Conservation (phyloP, 1,284 basidiomycete genomes). For the Ceratobasidium sp. region DNA sequence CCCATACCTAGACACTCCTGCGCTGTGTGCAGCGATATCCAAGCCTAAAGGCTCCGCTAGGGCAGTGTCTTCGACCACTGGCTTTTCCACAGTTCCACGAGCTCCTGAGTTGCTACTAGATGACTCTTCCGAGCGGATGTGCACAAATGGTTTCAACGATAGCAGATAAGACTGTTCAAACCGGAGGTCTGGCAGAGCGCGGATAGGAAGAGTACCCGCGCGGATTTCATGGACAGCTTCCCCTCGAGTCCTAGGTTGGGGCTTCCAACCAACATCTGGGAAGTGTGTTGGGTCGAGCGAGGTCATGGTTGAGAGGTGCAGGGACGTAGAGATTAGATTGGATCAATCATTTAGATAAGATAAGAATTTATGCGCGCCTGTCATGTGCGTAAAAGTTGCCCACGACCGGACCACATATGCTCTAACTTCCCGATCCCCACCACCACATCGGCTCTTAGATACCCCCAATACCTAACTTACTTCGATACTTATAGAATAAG, state of each 20-base stretch:
- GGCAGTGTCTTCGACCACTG: conserved; percentile 23
- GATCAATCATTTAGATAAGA: conserved; percentile 30
- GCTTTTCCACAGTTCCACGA: conserved; percentile 32
- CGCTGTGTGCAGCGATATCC: conserved; percentile 34
- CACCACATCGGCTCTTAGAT: conserved; percentile 4
- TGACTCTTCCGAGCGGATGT: conserved; percentile 18
- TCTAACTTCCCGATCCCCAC: neutral
- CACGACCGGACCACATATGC: conserved; percentile 7
- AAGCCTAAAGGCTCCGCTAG: conserved; percentile 29
- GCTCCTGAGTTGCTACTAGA: neutral
- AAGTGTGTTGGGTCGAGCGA: conserved; percentile 47
- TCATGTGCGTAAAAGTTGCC: conserved; percentile 17
- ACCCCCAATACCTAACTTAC: conserved; percentile 7
- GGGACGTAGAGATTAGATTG: conserved; percentile 7
- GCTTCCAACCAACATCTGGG: conserved; percentile 43
- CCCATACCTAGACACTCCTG: conserved; percentile 44
- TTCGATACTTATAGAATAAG: conserved; percentile 17
- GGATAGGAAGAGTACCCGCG: conserved; percentile 1
- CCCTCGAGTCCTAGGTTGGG: conserved; percentile 39
- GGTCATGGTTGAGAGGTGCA: conserved; percentile 43
- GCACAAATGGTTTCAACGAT: conserved; percentile 48
- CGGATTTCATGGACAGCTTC: conserved; percentile 41
- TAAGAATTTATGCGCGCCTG: conserved; percentile 33
- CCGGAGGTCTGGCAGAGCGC: conserved; percentile 48
- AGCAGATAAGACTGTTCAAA: conserved; percentile 49